phyloP scores from a whole-genome alignment of 768 basidiomycete genomes.

The Leccinum variicolor region DNA sequence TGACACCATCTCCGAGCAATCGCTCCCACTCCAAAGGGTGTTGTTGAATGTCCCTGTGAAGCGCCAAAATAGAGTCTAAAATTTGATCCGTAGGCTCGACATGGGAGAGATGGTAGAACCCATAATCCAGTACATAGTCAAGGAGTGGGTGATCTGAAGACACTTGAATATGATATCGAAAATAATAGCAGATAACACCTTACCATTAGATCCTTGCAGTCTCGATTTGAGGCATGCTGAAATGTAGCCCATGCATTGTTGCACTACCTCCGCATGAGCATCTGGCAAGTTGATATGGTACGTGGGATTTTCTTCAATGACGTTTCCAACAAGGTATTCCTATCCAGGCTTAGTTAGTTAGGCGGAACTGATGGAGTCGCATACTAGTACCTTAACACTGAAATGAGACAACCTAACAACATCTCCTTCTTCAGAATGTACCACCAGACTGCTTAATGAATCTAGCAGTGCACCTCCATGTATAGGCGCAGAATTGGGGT shows the following conservation, averaged over 20 bases:
- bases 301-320: accelerated
- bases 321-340: background rate
- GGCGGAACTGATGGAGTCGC: accelerated
- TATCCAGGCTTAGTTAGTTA: background rate
- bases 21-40: background rate
- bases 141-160: background rate
- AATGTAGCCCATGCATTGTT: background rate
- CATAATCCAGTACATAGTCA: background rate
- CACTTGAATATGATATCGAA: background rate
- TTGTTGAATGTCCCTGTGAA: background rate
- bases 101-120: background rate
- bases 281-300: background rate
- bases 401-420: background rate
- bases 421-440: background rate
- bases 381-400: background rate
- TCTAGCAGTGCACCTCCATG: background rate
- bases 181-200: background rate
- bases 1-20: background rate
- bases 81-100: background rate
- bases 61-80: background rate
- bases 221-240: background rate
- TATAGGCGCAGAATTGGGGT: background rate
- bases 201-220: background rate
- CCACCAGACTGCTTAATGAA: background rate
- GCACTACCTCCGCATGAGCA: background rate